phyloP scores from a whole-genome alignment of 176 grass and related monocot species.

The Tillandsia fasciculata region DNA sequence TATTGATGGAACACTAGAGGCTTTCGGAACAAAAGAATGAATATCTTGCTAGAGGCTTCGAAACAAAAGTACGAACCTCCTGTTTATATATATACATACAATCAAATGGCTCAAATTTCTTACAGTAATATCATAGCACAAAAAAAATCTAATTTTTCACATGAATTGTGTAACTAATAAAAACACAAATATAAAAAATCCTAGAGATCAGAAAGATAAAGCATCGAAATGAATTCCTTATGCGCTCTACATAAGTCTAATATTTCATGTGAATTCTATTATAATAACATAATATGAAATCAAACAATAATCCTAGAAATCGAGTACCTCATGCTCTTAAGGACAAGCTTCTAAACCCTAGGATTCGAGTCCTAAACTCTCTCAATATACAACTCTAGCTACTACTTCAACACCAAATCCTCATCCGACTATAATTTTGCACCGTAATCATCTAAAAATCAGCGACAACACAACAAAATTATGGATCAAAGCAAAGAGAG shows the following conservation, averaged over 20 bases:
- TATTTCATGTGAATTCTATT: too few species aligned
- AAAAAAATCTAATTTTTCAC: neutral
- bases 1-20: slow-evolving; percentile 82
- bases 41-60: slow-evolving; percentile 62
- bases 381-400: slow-evolving; percentile 82
- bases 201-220: too few species aligned
- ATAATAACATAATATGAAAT: neutral
- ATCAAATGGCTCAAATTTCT: neutral
- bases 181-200: too few species aligned
- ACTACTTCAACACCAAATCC: slow-evolving; percentile 86
- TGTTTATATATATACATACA: slow-evolving; percentile 25
- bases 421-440: slow-evolving; percentile 58
- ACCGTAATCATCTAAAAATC: neutral
- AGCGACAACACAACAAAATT: neutral
- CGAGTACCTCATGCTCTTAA: slow-evolving; percentile 89
- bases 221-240: too few species aligned
- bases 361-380: slow-evolving; percentile 68
- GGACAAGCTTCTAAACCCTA: slow-evolving; percentile 74
- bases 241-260: too few species aligned
- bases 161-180: neutral
- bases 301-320: neutral
- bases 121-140: neutral
- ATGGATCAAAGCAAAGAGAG: neutral
- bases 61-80: slow-evolving; percentile 48
- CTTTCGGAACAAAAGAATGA: slow-evolving; percentile 58